A percentile compares a stretch with the other conserved stretches of the same genome.
phyloP scores from a whole-genome alignment of 164 flowering plant genomes.

The Saururus chinensis region DNA sequence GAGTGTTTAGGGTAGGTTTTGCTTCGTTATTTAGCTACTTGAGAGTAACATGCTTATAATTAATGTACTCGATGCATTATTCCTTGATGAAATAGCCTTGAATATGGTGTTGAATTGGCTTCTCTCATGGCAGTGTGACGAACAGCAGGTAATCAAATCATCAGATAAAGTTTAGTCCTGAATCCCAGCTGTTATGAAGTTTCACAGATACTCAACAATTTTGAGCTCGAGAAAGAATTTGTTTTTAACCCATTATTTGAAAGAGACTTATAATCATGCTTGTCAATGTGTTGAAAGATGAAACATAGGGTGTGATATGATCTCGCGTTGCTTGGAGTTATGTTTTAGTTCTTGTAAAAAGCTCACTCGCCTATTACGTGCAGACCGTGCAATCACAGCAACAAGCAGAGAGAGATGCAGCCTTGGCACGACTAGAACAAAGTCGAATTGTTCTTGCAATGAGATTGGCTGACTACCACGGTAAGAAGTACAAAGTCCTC shows the following conservation, averaged over 20 bases:
- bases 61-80: no score
- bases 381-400: constrained; percentile 85
- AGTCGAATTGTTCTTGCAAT: constrained; percentile 79
- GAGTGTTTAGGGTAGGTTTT: no score
- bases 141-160: no score
- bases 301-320: neutral
- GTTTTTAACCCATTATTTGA: neutral
- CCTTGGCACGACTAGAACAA: constrained; percentile 81
- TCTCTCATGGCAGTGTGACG: no score
- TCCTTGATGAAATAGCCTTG: no score
- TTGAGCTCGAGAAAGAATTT: neutral
- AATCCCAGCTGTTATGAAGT: no score
- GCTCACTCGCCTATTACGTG: neutral
- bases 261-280: neutral
- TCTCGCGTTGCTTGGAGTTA: no score
- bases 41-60: no score
- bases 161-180: no score
- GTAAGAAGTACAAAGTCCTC: constrained; percentile 75
- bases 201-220: no score
- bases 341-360: neutral
- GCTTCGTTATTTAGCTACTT: no score
- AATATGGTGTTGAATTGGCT: no score
- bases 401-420: constrained; percentile 85
- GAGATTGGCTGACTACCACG: constrained; percentile 84
- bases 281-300: neutral